Evolutionary conservation across 2,329 filamentous ascomycete genomes (phyloP), one percentile per base, ranked within the genome.

Genomic region (Proliferodiscus dingleyae): DNA sequence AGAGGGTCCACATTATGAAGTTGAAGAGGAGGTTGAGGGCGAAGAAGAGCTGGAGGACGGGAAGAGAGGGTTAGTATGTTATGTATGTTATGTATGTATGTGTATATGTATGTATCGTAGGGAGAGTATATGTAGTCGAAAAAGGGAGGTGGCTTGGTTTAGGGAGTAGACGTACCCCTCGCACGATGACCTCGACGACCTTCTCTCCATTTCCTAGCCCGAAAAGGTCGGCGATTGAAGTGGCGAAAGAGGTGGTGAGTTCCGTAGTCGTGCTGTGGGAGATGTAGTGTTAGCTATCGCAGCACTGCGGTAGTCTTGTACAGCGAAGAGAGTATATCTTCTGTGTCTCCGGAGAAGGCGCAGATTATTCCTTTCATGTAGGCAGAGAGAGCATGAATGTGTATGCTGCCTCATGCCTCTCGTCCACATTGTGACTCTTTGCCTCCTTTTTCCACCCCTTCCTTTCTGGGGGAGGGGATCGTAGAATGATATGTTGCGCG

Each of bases 1-100:
- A 91, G 38, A 91, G 75, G 0, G 83, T 81, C 87, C 87, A 91
- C 87, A 91, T 91, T 66, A 61, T 58, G 30, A 50, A 54, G 45
- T 61, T 61, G 50, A 61, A 60, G 18, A 60, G 46, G 4, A 61
- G 37, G 23, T 61, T 91, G 10, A 90, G 73, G 1, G 71, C 75
- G 59, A 91, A 90, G 71, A 90, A 90, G 33, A 76, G 67, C 61
- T 62, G 16, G 15, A 13, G 24, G 16, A 9, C 15, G 10, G 28
- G 28, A 30, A 30, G 9, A 30, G 9, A 11, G 36, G 6, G 28
- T 18, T n/a, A n/a, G n/a, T n/a, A n/a, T n/a, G n/a, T n/a, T n/a
- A n/a, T n/a, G n/a, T n/a, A n/a, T n/a, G n/a, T n/a, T n/a, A n/a
- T n/a, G n/a, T n/a, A n/a, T n/a, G n/a, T n/a, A n/a, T n/a, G n/a